A percentile compares a stretch with the other conserved stretches of the same genome.
These are phyloP conservation scores for Nothophytophthora sp. DNA, from an alignment of 352 stramenopile species.

Conservation along the genomic window DNA sequence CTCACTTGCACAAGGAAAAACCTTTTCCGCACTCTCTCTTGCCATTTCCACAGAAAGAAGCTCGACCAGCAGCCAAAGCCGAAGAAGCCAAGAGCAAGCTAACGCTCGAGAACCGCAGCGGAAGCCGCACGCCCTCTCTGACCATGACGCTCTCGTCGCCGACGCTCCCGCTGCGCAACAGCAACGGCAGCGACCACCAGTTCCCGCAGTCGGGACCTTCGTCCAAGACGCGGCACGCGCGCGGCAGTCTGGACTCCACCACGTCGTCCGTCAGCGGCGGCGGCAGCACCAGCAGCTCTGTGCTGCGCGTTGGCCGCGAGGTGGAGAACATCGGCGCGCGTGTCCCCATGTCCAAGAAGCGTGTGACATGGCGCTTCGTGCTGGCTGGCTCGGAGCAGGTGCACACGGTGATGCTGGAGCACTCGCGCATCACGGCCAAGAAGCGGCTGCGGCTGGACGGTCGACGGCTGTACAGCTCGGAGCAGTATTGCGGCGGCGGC, in stretches of 20 bases:
- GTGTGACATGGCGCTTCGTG: slow-evolving; percentile 85
- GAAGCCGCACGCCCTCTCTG: too few species aligned
- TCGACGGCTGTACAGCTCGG: slow-evolving; percentile 65
- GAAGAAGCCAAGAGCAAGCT: too few species aligned
- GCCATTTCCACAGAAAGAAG: too few species aligned
- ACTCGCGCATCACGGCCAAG: slow-evolving; percentile 82
- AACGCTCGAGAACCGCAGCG: too few species aligned
- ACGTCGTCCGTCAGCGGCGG: slow-evolving; percentile 14
- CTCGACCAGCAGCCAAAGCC: too few species aligned
- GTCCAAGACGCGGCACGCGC: slow-evolving; percentile 29
- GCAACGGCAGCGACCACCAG: slow-evolving; percentile 19
- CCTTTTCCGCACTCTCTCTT: too few species aligned
- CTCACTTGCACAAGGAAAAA: too few species aligned
- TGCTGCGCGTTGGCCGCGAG: slow-evolving; percentile 68
- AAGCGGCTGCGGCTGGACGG: slow-evolving; percentile 84
- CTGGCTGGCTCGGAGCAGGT: slow-evolving; percentile 73
- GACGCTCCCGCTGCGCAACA: slow-evolving; percentile 22
- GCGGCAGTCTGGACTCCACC: slow-evolving; percentile 36
- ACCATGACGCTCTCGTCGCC: slow-evolving; percentile 53
- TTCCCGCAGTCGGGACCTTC: too few species aligned
- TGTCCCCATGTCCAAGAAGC: slow-evolving; percentile 84
- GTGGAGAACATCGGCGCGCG: slow-evolving; percentile 85
- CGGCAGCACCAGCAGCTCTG: slow-evolving; percentile 26
- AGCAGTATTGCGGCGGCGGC: slow-evolving; percentile 70
- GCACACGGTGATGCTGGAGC: slow-evolving; percentile 84